Evolutionary conservation across 2,329 filamentous ascomycete genomes (phyloP).

Genomic region (Aspergillus quadricinctus): DNA sequence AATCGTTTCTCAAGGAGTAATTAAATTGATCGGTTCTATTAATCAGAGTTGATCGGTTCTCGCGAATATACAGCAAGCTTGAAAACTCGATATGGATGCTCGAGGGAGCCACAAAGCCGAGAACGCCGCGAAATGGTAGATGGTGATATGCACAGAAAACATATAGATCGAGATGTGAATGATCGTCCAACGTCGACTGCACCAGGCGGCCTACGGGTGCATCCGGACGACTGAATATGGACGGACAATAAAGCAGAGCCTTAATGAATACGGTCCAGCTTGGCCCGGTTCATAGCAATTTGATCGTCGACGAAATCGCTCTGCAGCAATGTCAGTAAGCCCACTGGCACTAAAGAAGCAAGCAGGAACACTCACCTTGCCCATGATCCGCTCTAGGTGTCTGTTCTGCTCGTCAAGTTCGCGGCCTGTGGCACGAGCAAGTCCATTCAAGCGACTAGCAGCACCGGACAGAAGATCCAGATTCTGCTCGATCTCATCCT

Average conservation of each 20-base stretch:
- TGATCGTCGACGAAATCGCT: constrained; percentile 79
- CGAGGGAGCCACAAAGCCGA: constrained; percentile 7
- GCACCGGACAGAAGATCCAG: constrained; percentile 57
- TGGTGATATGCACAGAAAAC: constrained; percentile 10
- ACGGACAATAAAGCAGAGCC: not conserved
- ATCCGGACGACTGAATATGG: not conserved
- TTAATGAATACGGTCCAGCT: constrained; percentile 55
- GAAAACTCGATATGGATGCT: not conserved
- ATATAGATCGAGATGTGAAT: constrained; percentile 9
- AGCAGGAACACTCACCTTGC: constrained; percentile 59
- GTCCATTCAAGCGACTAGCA: constrained; percentile 65
- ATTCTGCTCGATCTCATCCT: constrained; percentile 67
- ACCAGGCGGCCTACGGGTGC: constrained; percentile 26
- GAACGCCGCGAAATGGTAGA: constrained; percentile 21
- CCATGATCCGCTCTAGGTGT: constrained; percentile 70
- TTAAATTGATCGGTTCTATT: not conserved
- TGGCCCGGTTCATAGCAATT: constrained; percentile 72
- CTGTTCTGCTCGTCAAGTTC: constrained; percentile 76
- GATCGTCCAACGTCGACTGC: constrained; percentile 19
- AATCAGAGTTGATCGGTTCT: constrained; percentile 1
- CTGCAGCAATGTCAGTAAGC: constrained; percentile 42
- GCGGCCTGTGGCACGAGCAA: constrained; percentile 68
- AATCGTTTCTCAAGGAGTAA: constrained; percentile 7
- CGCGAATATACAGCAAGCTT: not conserved
- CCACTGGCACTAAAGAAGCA: not conserved